These are phyloP conservation scores for Zopfia rhizophila DNA, from an alignment of 2,329 filamentous ascomycete genomes.

Conservation along the genomic window DNA sequence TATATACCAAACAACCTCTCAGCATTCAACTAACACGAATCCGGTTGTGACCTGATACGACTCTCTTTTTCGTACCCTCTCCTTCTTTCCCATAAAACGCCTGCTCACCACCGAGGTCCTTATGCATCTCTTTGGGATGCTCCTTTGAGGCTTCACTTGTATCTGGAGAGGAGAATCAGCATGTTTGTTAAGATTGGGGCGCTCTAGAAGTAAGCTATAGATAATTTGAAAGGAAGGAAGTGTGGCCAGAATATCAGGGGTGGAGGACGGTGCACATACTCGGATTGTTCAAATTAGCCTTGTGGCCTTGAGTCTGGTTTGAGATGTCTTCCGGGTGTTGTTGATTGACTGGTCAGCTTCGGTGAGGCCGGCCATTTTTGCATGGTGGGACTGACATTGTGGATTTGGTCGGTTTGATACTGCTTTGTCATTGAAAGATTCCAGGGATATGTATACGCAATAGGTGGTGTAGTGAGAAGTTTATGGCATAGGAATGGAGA, in stretches of 20 bases:
- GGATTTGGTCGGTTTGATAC: no score
- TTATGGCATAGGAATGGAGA: no score
- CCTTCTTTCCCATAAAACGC: constrained; percentile 57
- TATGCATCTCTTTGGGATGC: constrained; percentile 54
- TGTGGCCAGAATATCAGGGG: constrained; percentile 30
- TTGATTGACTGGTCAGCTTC: constrained; percentile 36
- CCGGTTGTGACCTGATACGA: no score
- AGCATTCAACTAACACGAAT: no score
- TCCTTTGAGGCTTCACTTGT: constrained; percentile 60
- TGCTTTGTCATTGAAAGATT: no score
- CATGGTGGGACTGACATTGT: constrained; percentile 19
- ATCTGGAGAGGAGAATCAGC: constrained; percentile 38
- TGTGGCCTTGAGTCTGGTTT: constrained; percentile 51
- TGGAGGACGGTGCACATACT: constrained; percentile 46
- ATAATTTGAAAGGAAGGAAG: constrained; percentile 24
- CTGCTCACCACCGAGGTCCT: constrained; percentile 56
- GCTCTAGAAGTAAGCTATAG: no score
- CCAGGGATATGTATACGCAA: no score
- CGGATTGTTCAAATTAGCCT: constrained; percentile 61
- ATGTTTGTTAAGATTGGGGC: no score
- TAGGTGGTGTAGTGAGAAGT: no score
- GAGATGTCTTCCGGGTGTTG: constrained; percentile 33
- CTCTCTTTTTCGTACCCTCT: constrained; percentile 55
- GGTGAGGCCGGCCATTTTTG: constrained; percentile 26
- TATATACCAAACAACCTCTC: no score